Evolutionary conservation across 2,329 filamentous ascomycete genomes (phyloP).

Genomic region (Didymella lethalis): DNA sequence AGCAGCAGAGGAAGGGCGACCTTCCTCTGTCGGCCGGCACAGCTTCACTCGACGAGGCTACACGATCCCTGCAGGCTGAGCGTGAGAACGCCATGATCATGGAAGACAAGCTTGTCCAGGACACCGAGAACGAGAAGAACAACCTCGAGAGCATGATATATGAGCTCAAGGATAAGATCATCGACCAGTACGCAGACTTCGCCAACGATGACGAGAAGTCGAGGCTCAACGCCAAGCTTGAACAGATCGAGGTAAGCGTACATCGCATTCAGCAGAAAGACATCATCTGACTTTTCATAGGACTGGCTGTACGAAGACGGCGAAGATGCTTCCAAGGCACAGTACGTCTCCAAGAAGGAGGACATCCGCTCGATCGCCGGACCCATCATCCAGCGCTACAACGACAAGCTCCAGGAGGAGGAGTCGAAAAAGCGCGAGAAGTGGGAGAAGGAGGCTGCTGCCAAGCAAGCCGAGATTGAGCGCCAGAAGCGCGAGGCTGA

Average conservation of each 20-base stretch:
- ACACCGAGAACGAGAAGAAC: constrained; percentile 99
- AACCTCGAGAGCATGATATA: constrained; percentile 98
- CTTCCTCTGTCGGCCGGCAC: constrained; percentile 86
- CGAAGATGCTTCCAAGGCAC: constrained; percentile 90
- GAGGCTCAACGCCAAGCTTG: constrained; percentile 83
- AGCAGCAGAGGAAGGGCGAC: constrained; percentile 97
- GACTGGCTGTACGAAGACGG: constrained; percentile 99
- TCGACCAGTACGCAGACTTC: constrained; percentile 88
- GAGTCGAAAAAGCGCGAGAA: constrained; percentile 73
- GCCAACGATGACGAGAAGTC: constrained; percentile 92
- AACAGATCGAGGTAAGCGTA: constrained; percentile 78
- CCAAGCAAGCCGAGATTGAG: constrained; percentile 71
- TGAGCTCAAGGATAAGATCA: constrained; percentile 92
- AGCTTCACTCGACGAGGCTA: constrained; percentile 73
- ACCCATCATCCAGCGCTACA: constrained; percentile 91
- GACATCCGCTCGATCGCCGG: constrained; percentile 91
- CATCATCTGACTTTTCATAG: constrained; percentile 57
- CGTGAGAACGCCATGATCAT: constrained; percentile 91
- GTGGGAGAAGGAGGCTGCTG: constrained; percentile 71
- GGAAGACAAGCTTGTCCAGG: constrained; percentile 97
- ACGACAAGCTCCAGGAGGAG: constrained; percentile 91
- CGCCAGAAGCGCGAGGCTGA: constrained; percentile 81
- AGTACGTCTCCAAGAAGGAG: constrained; percentile 94
- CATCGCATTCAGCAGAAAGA: background rate
- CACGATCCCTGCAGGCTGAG: constrained; percentile 76